Conservation (phyloP, 148 eudicot species). For the Rhododendron ovatum region DNA sequence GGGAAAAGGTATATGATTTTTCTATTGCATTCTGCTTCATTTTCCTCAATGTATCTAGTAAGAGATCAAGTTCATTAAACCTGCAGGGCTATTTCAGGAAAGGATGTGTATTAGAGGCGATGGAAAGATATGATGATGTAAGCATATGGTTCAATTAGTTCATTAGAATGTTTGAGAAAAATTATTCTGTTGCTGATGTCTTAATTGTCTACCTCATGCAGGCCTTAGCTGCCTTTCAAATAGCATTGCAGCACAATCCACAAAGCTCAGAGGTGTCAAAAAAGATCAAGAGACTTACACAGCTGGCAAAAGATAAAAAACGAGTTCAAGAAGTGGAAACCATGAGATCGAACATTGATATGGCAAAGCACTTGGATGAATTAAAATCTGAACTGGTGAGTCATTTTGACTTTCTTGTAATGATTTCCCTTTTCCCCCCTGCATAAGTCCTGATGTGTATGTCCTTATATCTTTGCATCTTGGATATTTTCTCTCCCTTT, state of each 20-base stretch:
- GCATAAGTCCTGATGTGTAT: neutral
- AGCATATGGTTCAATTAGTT: neutral
- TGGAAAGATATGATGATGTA: conserved; percentile 92
- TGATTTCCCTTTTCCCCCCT: neutral
- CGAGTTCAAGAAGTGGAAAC: conserved; percentile 70
- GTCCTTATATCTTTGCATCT: neutral
- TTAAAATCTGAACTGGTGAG: conserved; percentile 79
- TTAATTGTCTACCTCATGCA: conserved; percentile 21
- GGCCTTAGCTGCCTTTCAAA: conserved; percentile 83
- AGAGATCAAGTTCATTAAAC: conserved; percentile 12
- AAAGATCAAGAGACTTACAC: conserved; percentile 79
- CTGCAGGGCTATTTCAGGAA: conserved; percentile 92
- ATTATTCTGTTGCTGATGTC: neutral
- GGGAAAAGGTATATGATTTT: conserved; percentile 76
- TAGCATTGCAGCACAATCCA: conserved; percentile 71
- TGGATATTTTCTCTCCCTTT: neutral
- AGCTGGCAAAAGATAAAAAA: conserved; percentile 72
- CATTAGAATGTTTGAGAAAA: neutral
- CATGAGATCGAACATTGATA: conserved; percentile 75
- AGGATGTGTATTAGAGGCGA: conserved; percentile 90
- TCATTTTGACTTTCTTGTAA: conserved; percentile 10
- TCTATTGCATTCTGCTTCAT: neutral
- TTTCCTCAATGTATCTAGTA: neutral
- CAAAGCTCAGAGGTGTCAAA: conserved; percentile 83
- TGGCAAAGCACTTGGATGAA: conserved; percentile 60